These are phyloP conservation scores for Mycena haematopus DNA, from an alignment of 768 basidiomycete genomes.

Conservation along the genomic window DNA sequence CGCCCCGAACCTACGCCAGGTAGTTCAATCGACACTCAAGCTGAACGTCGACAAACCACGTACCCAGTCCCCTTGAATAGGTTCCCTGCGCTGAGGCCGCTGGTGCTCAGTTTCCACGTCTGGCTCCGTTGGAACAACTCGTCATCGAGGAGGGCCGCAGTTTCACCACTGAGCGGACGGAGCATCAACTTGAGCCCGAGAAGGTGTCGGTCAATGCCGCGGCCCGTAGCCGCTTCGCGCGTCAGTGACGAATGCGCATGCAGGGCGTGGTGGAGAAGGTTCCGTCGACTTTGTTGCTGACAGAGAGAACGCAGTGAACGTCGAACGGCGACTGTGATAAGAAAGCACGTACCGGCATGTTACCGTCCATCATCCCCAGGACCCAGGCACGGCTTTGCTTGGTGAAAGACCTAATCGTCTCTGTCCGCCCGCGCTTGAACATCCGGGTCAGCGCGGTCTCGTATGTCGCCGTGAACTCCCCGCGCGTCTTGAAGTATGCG, in stretches of 20 bases:
- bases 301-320: conserved; percentile 17
- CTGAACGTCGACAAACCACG: conserved; percentile 29
- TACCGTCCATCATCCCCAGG: conserved; percentile 69
- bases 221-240: conserved; percentile 78
- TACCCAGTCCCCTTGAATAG: conserved; percentile 89
- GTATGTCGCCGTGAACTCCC: conserved; percentile 85
- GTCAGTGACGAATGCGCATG: conserved; percentile 74
- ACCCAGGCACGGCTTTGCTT: conserved; percentile 80
- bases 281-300: conserved; percentile 45
- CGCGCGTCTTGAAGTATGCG: conserved; percentile 85
- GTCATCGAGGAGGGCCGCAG: conserved; percentile 75
- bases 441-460: conserved; percentile 91
- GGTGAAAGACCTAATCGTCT: conserved; percentile 82
- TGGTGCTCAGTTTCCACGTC: conserved; percentile 90
- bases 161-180: conserved; percentile 57
- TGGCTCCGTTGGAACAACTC: conserved; percentile 74
- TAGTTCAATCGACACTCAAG: not conserved
- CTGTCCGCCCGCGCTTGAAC: conserved; percentile 88
- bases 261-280: conserved; percentile 70
- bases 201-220: conserved; percentile 91
- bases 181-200: conserved; percentile 80
- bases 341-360: conserved; percentile 50
- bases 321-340: not conserved
- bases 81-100: conserved; percentile 85
- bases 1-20: conserved; percentile 69